Evolutionary conservation across 2,329 filamentous ascomycete species (phyloP).

Genomic region (Podosphaera xanthii): DNA sequence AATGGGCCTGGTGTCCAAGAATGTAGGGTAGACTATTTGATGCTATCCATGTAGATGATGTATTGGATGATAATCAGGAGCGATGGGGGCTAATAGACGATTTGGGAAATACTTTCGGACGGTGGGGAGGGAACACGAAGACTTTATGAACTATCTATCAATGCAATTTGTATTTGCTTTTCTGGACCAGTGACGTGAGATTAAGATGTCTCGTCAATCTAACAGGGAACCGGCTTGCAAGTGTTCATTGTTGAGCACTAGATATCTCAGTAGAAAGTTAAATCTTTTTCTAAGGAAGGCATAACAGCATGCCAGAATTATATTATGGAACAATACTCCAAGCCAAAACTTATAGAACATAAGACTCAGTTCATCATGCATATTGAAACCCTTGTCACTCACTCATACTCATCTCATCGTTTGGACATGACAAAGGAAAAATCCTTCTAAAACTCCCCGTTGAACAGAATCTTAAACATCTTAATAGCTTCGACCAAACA

Average conservation of each 20-base stretch:
- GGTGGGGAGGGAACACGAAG: neutral
- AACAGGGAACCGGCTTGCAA: neutral
- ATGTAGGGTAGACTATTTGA: neutral
- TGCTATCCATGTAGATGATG: neutral
- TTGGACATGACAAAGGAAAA: neutral
- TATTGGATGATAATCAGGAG: neutral
- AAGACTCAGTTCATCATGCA: too few species aligned
- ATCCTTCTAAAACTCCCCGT: neutral
- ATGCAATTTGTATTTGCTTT: neutral
- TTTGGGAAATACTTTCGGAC: neutral
- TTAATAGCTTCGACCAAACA: conserved; percentile 53
- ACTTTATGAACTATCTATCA: neutral
- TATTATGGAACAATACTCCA: too few species aligned
- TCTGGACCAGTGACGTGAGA: neutral
- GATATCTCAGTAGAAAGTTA: neutral
- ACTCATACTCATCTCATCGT: neutral
- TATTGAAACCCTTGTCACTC: too few species aligned
- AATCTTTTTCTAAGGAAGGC: neutral
- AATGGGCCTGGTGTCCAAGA: neutral
- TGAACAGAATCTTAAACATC: neutral
- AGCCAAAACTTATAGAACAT: too few species aligned
- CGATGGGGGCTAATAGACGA: neutral
- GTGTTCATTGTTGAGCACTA: neutral
- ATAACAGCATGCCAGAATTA: neutral
- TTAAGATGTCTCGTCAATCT: neutral